These are phyloP conservation scores for Hericium rajendrae DNA, from an alignment of 768 basidiomycete species.

Conservation along the genomic window DNA sequence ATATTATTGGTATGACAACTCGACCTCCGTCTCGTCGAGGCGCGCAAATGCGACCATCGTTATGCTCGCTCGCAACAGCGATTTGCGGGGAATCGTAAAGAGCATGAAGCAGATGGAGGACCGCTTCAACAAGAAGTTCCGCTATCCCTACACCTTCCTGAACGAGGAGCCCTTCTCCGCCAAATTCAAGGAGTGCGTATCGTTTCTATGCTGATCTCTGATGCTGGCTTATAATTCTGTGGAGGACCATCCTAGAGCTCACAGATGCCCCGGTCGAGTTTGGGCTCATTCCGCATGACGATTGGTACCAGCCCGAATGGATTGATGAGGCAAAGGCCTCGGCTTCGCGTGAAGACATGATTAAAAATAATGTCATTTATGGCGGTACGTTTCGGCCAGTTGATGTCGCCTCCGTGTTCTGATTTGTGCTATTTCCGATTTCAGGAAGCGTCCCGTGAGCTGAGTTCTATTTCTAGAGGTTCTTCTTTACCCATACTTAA, in stretches of 20 bases:
- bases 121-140: constrained; percentile 49
- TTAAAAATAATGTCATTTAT: constrained; percentile 47
- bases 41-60: constrained; percentile 52
- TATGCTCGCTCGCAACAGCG: constrained; percentile 37
- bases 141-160: constrained; percentile 78
- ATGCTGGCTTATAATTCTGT: constrained; percentile 20
- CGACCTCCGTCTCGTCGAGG: constrained; percentile 14
- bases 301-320: constrained; percentile 78
- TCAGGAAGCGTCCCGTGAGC: constrained; percentile 69
- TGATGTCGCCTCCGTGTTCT: background rate
- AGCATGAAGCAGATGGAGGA: constrained; percentile 52
- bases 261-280: constrained; percentile 60
- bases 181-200: constrained; percentile 53
- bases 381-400: constrained; percentile 25
- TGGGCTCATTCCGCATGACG: constrained; percentile 65
- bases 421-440: background rate
- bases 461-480: background rate
- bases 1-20: constrained; percentile 20
- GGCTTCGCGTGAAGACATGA: constrained; percentile 41
- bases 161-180: constrained; percentile 74
- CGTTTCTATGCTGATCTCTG: constrained; percentile 20
- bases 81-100: constrained; percentile 32
- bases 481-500: background rate
- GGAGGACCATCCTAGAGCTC: constrained; percentile 46
- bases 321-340: constrained; percentile 48